Percentiles rank a stretch among this genome's conserved stretches.
Evolutionary conservation across 768 basidiomycete genomes (phyloP).

Genomic region (Tylopilus sp.): DNA sequence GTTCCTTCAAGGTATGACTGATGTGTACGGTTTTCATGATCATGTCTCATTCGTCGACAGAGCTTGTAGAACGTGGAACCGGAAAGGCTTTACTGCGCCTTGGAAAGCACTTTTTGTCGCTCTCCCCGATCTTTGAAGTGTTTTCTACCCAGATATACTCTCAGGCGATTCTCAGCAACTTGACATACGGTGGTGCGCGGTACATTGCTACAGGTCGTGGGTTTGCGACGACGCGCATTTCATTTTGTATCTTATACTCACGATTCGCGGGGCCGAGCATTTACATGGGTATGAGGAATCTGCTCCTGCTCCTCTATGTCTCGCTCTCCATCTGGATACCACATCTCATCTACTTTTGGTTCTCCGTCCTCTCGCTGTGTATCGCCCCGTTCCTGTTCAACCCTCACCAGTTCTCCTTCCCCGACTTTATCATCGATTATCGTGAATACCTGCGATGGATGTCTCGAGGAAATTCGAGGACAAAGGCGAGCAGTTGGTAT

Average conservation of each 20-base stretch:
- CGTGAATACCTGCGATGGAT: slow-evolving; percentile 99
- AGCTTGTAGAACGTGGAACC: slow-evolving; percentile 94
- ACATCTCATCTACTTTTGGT: slow-evolving; percentile 98
- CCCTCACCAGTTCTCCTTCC: slow-evolving; percentile 97
- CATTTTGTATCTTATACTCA: slow-evolving; percentile 95
- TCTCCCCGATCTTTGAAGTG: slow-evolving; percentile 97
- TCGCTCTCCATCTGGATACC: slow-evolving; percentile 92
- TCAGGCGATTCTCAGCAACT: slow-evolving; percentile 93
- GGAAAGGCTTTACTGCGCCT: slow-evolving; percentile 92
- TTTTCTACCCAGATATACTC: slow-evolving; percentile 99
- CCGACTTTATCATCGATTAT: slow-evolving; percentile 98
- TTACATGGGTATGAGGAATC: slow-evolving; percentile 96
- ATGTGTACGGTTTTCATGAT: neutral
- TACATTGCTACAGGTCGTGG: slow-evolving; percentile 99
- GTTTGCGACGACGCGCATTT: slow-evolving; percentile 95
- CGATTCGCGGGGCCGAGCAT: slow-evolving; percentile 99
- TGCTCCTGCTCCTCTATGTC: slow-evolving; percentile 85
- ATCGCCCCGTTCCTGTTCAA: slow-evolving; percentile 99
- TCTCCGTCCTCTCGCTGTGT: slow-evolving; percentile 91
- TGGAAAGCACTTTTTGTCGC: slow-evolving; percentile 93
- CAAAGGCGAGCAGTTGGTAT: slow-evolving; percentile 98
- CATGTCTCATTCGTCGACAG: slow-evolving; percentile 37
- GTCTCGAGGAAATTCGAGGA: slow-evolving; percentile 95
- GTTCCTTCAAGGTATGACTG: slow-evolving; percentile 79
- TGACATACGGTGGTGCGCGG: slow-evolving; percentile 96